Percentiles rank a stretch among this genome's conserved stretches.
phyloP scores from a whole-genome alignment of 1,284 basidiomycete species.

The Pseudozyma thailandica region DNA sequence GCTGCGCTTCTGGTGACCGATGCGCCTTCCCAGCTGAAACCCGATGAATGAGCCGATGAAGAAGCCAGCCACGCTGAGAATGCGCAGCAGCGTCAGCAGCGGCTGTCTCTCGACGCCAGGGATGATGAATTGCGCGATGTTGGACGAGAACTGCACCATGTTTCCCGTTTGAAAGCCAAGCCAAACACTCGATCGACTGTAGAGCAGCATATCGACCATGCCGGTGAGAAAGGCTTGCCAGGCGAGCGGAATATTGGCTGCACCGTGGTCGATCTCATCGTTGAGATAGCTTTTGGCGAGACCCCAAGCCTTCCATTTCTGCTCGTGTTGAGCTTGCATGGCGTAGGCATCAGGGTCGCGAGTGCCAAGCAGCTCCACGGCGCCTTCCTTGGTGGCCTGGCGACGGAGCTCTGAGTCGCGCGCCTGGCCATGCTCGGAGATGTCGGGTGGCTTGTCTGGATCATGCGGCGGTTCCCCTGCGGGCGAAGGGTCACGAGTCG shows the following conservation, averaged over 20 bases:
- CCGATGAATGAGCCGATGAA: slow-evolving; percentile 53
- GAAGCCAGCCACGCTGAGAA: slow-evolving; percentile 51
- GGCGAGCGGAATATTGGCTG: slow-evolving; percentile 52
- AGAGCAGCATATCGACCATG: slow-evolving; percentile 57
- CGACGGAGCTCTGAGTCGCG: slow-evolving; percentile 32
- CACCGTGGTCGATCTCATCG: slow-evolving; percentile 51
- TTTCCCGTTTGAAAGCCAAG: slow-evolving; percentile 62
- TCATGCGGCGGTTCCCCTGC: slow-evolving; percentile 9
- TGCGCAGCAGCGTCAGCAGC: slow-evolving; percentile 51
- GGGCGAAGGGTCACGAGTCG: not conserved
- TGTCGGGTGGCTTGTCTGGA: slow-evolving; percentile 32
- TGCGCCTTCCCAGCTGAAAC: slow-evolving; percentile 25
- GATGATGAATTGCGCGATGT: slow-evolving; percentile 60
- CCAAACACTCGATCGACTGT: slow-evolving; percentile 52
- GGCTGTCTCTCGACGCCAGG: slow-evolving; percentile 41
- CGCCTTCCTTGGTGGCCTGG: slow-evolving; percentile 37
- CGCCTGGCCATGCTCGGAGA: slow-evolving; percentile 10
- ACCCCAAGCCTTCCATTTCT: slow-evolving; percentile 23
- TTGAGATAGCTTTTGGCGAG: slow-evolving; percentile 41
- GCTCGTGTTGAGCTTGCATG: slow-evolving; percentile 19
- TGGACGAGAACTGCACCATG: slow-evolving; percentile 61
- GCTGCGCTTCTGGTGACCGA: slow-evolving; percentile 50
- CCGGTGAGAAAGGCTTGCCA: slow-evolving; percentile 60
- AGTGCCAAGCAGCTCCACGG: slow-evolving; percentile 33
- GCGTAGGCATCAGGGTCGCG: slow-evolving; percentile 32